phyloP scores from a whole-genome alignment of 2,329 filamentous ascomycete genomes.

The Colletotrichum chlorophyti region DNA sequence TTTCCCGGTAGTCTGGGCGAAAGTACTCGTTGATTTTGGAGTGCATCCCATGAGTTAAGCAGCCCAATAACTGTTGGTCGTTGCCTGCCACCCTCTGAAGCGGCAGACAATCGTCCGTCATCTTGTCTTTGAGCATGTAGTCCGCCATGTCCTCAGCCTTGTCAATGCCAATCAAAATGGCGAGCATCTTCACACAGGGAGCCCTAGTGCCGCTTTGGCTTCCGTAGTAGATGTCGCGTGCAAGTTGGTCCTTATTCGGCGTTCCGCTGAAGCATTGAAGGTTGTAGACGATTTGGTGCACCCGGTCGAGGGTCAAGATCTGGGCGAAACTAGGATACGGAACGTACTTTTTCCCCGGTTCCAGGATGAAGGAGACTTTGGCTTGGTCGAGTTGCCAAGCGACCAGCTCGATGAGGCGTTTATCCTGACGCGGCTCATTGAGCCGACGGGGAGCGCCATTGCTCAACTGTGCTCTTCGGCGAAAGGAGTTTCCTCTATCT shows the following conservation, averaged over 20 bases:
- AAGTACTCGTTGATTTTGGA: background rate
- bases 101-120: background rate
- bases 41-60: background rate
- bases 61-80: background rate
- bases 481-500: background rate
- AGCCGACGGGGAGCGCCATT: background rate
- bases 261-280: background rate
- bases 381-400: background rate
- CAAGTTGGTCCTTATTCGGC: background rate
- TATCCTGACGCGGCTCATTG: background rate
- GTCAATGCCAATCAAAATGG: background rate
- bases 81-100: background rate
- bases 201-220: background rate
- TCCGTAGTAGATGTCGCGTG: background rate
- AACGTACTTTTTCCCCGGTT: conserved; percentile 3
- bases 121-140: background rate
- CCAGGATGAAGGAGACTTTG: background rate
- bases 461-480: background rate
- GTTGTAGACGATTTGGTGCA: background rate
- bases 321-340: background rate
- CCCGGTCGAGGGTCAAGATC: background rate
- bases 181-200: background rate
- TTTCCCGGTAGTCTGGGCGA: background rate
- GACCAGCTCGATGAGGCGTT: background rate
- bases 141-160: background rate